Evolutionary conservation across 1,139 yeast species (phyloP), one percentile per base, ranked within the genome.

Genomic region (Yamadazyma triangularis): DNA sequence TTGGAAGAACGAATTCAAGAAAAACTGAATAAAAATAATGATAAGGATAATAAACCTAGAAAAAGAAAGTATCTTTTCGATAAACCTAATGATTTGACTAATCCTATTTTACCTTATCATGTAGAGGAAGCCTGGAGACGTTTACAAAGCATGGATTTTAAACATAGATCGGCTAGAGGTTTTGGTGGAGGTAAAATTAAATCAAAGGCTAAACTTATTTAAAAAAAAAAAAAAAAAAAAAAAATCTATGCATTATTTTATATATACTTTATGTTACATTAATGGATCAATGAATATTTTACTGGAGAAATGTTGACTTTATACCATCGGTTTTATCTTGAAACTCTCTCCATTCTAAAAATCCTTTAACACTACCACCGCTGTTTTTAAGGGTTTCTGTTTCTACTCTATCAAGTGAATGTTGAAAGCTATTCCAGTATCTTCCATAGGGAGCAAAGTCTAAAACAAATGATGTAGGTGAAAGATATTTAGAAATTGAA

Each of bases 111-210:
- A 53, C 88, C 94, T 0, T 76, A 77, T 38, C 97, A 91, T 55
- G 77, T 91, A 10, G 82, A 84, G 40, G 96, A 89, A 47, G 97
- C 97, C 0, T 91, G 94, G 85, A 69, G 96, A 46, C 64, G 85
- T 34, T 60, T 86, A 36, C 97, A 91, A 55, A 59, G 68, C 3
- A 64, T 75, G 1, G 73, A 73, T 32, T 73, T 73, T 42, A 73
- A 70, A 38, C 81, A 78, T 36, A 75, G 72, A 39, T 85, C 95
- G 1, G 56, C 80, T 35, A 67, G 91, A 35, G 78, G 80, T 27
- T 86, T 81, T 55, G 77, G 79, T 15, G 95, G 96, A 5, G 95
- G 96, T 2, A 58, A 69, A 39, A 47, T 69, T 13, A 64, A 56
- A 39, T 59, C 67, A 2, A 58, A 69, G 41, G 61, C 73, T 3